Evolutionary conservation across 306 rosid species (phyloP).

Genomic region (Casuarina equisetifolia): DNA sequence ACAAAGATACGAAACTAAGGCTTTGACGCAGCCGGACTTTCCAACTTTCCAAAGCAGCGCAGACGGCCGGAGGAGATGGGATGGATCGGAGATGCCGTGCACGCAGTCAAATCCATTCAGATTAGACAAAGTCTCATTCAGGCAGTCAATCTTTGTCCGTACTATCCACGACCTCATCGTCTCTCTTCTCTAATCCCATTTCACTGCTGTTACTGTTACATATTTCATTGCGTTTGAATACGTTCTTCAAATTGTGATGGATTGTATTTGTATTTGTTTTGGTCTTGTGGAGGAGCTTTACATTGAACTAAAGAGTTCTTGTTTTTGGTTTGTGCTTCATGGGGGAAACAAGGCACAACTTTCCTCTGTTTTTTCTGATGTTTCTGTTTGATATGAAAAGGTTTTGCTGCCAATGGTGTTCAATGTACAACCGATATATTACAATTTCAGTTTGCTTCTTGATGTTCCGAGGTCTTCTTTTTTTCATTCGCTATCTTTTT

Average conservation of each 20-base stretch:
- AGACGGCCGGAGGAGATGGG: constrained; percentile 41
- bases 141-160: constrained; percentile 56
- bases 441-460: not conserved
- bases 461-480: not conserved
- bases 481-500: not conserved
- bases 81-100: constrained; percentile 43
- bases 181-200: not conserved
- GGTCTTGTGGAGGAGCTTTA: not conserved
- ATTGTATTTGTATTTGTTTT: not conserved
- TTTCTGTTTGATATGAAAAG: not conserved
- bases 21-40: no score
- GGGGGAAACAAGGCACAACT: not conserved
- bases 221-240: not conserved
- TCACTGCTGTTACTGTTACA: not conserved
- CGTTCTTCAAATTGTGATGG: not conserved
- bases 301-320: not conserved
- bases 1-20: not conserved
- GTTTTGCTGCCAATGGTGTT: not conserved
- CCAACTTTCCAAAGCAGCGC: not conserved
- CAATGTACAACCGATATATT: not conserved
- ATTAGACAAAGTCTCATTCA: constrained; percentile 51
- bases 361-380: not conserved
- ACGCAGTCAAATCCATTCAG: constrained; percentile 57
- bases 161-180: not conserved
- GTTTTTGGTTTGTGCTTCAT: not conserved